Conservation (phyloP, 352 stramenopile species). For the Pilasporangium apinafurcum region DNA sequence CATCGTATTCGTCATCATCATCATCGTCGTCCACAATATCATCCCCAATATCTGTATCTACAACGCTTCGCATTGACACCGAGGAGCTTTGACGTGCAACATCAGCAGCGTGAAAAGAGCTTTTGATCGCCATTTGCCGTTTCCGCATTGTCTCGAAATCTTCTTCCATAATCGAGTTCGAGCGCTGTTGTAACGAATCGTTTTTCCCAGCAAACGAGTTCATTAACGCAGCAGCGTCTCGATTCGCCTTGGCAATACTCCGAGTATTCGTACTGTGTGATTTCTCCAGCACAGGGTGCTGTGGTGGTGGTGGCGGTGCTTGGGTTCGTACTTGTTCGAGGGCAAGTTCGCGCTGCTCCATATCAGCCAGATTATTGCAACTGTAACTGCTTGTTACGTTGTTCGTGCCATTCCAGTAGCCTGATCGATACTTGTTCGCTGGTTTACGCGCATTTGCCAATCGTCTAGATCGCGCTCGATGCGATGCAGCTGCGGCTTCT, state of each 20-base stretch:
- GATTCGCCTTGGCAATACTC: constrained; percentile 15
- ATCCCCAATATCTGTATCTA: constrained; percentile 19
- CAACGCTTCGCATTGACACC: constrained; percentile 13
- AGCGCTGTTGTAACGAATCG: constrained; percentile 34
- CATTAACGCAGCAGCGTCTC: constrained; percentile 19
- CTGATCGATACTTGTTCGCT: constrained; percentile 40
- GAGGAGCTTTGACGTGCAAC: constrained; percentile 11
- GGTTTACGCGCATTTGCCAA: constrained; percentile 16
- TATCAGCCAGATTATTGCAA: constrained; percentile 71
- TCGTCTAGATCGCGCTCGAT: constrained; percentile 45
- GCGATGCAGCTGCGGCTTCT: constrained; percentile 55
- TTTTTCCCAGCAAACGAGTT: constrained; percentile 31
- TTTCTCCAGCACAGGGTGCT: constrained; percentile 9
- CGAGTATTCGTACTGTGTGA: constrained; percentile 38
- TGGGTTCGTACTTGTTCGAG: constrained; percentile 16
- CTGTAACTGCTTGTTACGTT: constrained; percentile 80
- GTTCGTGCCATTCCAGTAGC: constrained; percentile 64
- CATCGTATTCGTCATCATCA: constrained; percentile 4
- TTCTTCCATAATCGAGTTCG: constrained; percentile 12
- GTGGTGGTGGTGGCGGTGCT: neutral
- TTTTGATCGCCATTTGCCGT: constrained; percentile 31
- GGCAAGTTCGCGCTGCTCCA: constrained; percentile 39
- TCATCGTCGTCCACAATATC: constrained; percentile 24
- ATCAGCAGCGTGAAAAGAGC: constrained; percentile 19
- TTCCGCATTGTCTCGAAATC: constrained; percentile 27